These are phyloP conservation scores for Oleoguttula mirabilis DNA, from an alignment of 495 filamentous ascomycete species.

Conservation along the genomic window DNA sequence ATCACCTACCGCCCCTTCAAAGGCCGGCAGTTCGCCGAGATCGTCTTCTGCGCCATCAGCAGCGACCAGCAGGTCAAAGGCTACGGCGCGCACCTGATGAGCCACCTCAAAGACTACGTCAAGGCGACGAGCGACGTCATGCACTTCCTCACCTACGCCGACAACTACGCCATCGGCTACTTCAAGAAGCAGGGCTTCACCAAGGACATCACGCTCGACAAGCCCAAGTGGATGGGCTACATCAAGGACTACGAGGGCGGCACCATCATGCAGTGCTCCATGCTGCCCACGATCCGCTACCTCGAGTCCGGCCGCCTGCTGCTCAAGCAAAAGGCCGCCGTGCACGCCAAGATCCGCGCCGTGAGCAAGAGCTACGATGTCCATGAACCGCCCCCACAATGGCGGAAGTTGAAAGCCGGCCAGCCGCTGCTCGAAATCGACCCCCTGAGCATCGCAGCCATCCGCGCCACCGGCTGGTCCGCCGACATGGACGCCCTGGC, in stretches of 20 bases:
- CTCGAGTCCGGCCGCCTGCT: slow-evolving; percentile 91
- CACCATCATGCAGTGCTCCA: slow-evolving; percentile 98
- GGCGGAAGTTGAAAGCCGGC: slow-evolving; percentile 41
- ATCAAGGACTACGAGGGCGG: slow-evolving; percentile 99
- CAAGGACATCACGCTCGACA: slow-evolving; percentile 90
- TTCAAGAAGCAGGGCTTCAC: slow-evolving; percentile 99
- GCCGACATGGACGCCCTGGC: slow-evolving; percentile 96
- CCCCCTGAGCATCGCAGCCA: slow-evolving; percentile 67
- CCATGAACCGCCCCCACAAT: slow-evolving; percentile 72
- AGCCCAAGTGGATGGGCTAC: slow-evolving; percentile 94
- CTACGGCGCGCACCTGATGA: slow-evolving; percentile 96
- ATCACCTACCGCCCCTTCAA: slow-evolving; percentile 97
- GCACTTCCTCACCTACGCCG: slow-evolving; percentile 97
- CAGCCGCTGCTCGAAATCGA: slow-evolving; percentile 60
- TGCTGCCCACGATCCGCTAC: slow-evolving; percentile 91
- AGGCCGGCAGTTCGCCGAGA: slow-evolving; percentile 86
- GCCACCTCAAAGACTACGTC: slow-evolving; percentile 96
- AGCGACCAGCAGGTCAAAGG: slow-evolving; percentile 98
- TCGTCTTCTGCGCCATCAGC: slow-evolving; percentile 96
- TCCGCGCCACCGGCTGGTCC: slow-evolving; percentile 85
- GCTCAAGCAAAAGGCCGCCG: slow-evolving; percentile 89
- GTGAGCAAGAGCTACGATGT: slow-evolving; percentile 81
- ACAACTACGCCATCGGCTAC: slow-evolving; percentile 98
- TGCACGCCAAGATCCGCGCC: slow-evolving; percentile 86
- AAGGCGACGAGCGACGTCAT: slow-evolving; percentile 93